A percentile compares a stretch with the other conserved stretches of the same genome.
These are phyloP conservation scores for Acer saccharum DNA, from an alignment of 345 rosid species.

Conservation along the genomic window DNA sequence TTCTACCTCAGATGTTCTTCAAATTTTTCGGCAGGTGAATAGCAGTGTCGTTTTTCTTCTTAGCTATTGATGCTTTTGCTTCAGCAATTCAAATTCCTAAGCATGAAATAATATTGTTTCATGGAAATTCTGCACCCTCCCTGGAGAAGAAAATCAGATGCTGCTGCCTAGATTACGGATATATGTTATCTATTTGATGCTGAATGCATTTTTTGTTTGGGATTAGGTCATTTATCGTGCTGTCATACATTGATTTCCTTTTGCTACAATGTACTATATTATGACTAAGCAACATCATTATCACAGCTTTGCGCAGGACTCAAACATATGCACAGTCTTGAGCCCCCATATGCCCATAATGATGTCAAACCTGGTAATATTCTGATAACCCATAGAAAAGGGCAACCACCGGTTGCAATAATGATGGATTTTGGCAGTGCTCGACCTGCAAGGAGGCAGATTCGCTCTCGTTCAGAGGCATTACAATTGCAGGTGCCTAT, in stretches of 20 bases:
- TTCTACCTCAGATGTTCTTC: constrained; percentile 82
- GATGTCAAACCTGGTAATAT: constrained; percentile 98
- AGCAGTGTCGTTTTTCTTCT: not conserved
- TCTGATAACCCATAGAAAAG: constrained; percentile 75
- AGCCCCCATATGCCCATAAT: constrained; percentile 97
- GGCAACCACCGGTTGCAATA: constrained; percentile 79
- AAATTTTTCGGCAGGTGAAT: constrained; percentile 87
- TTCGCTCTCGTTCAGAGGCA: constrained; percentile 91
- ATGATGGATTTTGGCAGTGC: constrained; percentile 99
- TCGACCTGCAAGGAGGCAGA: constrained; percentile 83
- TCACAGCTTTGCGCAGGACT: constrained; percentile 95
- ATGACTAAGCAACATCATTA: constrained; percentile 25
- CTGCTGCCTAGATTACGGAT: not conserved
- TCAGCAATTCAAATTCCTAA: not conserved
- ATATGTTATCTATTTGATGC: not conserved
- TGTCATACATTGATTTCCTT: constrained; percentile 1
- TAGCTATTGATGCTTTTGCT: constrained; percentile 8
- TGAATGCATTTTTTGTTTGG: constrained; percentile 2
- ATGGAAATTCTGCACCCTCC: not conserved
- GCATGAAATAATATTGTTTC: not conserved
- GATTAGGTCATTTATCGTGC: not conserved
- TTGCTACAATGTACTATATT: not conserved
- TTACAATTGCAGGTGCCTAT: constrained; percentile 80
- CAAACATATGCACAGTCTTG: constrained; percentile 89
- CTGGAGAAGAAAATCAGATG: not conserved